Evolutionary conservation across 1,139 yeast species (phyloP), one percentile per base, ranked within the genome.

Genomic region (Diutina pseudorugosa): DNA sequence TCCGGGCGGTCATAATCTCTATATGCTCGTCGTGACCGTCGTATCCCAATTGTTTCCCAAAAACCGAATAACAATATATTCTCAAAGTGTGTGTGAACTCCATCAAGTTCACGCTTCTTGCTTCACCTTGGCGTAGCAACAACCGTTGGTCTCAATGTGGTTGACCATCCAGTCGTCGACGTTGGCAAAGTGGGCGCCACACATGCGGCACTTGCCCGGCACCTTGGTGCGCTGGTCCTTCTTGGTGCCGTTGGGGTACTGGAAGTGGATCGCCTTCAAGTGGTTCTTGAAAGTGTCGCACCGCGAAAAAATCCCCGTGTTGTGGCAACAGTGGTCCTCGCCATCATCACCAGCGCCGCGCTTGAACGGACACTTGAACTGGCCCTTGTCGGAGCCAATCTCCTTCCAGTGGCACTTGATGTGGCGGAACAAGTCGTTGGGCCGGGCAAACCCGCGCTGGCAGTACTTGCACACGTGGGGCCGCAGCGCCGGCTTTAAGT

Each of bases 211-310:
- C 55, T 72, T 71, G 6, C 97, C 97, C 21, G 74, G 65, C 50
- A 84, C 86, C 52, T 79, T 76, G 19, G 70, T 68, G 58, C 97
- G 75, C 61, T 87, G 86, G 58, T 80, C 83, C 67, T 89, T 89
- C 62, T 83, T 82, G 7, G 96, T 89, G 4, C 95, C 96, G 49
- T 77, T 77, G 2, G 97, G 97, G 66, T 90, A 90, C 61, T 81
- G 86, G 65, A 90, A 90, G 65, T 90, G 97, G 57, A 90, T 76
- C 3, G 96, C 95, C 65, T 86, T 87, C 57, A 90, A 72, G 67
- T 90, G 97, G 66, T 89, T 90, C 63, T 90, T 90, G 69, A 81
- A 90, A 6, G 97, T 90, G 65, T 90, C 97, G 64, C 96, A 86
- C 51, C 97, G 76, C 19, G 90, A 80, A 61, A 90, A 90, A 43